Evolutionary conservation across 805 yeast genomes (phyloP), one percentile per base, ranked within the genome.

Genomic region (Saturnispora sekii): DNA sequence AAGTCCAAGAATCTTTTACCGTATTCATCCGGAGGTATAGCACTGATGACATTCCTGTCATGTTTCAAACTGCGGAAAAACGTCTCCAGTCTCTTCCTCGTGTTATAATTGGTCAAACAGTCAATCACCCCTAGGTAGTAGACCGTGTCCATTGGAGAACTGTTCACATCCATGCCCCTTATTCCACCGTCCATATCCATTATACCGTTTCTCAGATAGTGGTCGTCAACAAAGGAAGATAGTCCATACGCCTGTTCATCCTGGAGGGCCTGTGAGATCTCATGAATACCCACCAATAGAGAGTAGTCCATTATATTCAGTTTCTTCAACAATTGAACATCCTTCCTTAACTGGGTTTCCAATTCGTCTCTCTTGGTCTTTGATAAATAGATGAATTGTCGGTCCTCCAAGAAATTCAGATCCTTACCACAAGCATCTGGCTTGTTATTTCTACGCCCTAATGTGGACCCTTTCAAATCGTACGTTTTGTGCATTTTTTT

Each of bases 251-350:
- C 54, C 1, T 57, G 58, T 41, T 56, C 63, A 18, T 53, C 54
- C 15, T 47, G 35, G 10, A 43, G 28, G 72, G 63, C 76, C 2
- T 81, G 85, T 50, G 71, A 68, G 49, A 82, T 66, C 58, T 89
- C 93, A 59, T 87, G 97, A 30, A 89, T 73, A 1, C 98, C 99
- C 38, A 94, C 65, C 40, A 93, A 67, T 49, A 93, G 69, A 0
- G 97, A 88, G 63, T 94, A 93, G 61, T 93, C 99, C 99, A 93
- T 93, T 32, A 86, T 89, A 54, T 88, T 87, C 51, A 87, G 67
- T 46, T 74, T 71, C 49, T 86, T 73, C 37, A 93, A 69, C 17
- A 93, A 70, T 45, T 67, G 62, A 15, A 87, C 93, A 60, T 93
- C 99, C 30, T 71, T 71, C 39, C 71, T 77, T 46, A 93, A 67